phyloP scores from a whole-genome alignment of 345 rosid species.

The Eucalyptus fibrosa region DNA sequence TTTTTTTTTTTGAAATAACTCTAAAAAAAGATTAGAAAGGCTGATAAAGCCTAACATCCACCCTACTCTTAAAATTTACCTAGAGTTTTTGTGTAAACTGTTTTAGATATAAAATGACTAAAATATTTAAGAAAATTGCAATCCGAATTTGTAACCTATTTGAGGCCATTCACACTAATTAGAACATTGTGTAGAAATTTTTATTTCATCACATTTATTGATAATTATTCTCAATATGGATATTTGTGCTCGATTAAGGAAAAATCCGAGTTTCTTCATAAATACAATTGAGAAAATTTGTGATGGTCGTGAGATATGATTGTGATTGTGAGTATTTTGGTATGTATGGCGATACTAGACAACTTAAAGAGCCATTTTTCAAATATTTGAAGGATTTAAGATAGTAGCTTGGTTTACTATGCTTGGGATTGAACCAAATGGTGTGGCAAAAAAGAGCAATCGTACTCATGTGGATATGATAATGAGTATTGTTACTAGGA shows the following conservation, averaged over 20 bases:
- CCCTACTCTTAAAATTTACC: background rate
- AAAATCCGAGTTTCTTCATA: too few species aligned
- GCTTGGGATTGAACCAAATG: background rate
- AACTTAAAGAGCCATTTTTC: background rate
- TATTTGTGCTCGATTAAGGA: fast-evolving
- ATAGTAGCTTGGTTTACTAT: background rate
- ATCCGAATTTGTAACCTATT: background rate
- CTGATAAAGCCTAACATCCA: background rate
- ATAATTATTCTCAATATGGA: too few species aligned
- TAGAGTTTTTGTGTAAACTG: background rate
- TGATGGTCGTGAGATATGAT: background rate
- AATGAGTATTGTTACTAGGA: too few species aligned
- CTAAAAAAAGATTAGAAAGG: background rate
- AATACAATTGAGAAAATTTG: background rate
- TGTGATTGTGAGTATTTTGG: background rate
- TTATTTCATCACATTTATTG: too few species aligned
- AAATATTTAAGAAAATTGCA: background rate
- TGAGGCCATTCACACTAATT: background rate
- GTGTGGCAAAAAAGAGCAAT: background rate
- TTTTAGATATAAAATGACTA: background rate
- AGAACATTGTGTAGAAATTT: background rate
- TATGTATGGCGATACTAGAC: fast-evolving
- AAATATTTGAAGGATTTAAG: background rate
- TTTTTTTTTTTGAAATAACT: too few species aligned
- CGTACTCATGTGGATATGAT: too few species aligned